Evolutionary conservation across 495 filamentous ascomycete species (phyloP).

Genomic region (Penicillium chermesinum): DNA sequence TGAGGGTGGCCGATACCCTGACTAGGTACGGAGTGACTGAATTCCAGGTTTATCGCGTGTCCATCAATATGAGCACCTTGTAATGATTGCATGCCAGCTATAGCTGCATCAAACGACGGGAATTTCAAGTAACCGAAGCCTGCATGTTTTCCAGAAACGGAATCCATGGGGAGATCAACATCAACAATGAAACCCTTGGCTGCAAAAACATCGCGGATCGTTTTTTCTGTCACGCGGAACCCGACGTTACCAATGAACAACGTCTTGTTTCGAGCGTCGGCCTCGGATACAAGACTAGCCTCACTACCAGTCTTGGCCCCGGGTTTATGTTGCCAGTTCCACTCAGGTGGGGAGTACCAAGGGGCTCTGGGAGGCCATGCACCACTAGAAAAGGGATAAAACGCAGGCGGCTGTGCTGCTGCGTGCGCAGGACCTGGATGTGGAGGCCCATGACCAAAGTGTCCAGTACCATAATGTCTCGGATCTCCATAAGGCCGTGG

Average conservation of each 20-base stretch:
- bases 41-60: slow-evolving; percentile 84
- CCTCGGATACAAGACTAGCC: too few relatives aligned
- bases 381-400: too few relatives aligned
- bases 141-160: slow-evolving; percentile 72
- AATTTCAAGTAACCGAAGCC: slow-evolving; percentile 92
- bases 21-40: slow-evolving; percentile 45
- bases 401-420: too few relatives aligned
- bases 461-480: not conserved
- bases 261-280: slow-evolving; percentile 55
- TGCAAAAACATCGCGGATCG: slow-evolving; percentile 69
- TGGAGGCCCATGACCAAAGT: not conserved
- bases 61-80: slow-evolving; percentile 74
- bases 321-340: too few relatives aligned
- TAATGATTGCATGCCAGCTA: slow-evolving; percentile 64
- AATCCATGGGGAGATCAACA: slow-evolving; percentile 81
- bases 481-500: not conserved
- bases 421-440: not conserved
- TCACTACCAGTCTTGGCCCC: too few relatives aligned
- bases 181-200: slow-evolving; percentile 64
- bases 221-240: slow-evolving; percentile 71
- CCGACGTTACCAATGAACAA: slow-evolving; percentile 91
- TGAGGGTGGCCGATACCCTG: slow-evolving; percentile 8
- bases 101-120: slow-evolving; percentile 69
- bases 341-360: too few relatives aligned
- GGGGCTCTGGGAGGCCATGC: too few relatives aligned